Evolutionary conservation across 176 grass and related monocot genomes (phyloP), one percentile per base, ranked within the genome.

Genomic region (Hsuehochloa calcarea): DNA sequence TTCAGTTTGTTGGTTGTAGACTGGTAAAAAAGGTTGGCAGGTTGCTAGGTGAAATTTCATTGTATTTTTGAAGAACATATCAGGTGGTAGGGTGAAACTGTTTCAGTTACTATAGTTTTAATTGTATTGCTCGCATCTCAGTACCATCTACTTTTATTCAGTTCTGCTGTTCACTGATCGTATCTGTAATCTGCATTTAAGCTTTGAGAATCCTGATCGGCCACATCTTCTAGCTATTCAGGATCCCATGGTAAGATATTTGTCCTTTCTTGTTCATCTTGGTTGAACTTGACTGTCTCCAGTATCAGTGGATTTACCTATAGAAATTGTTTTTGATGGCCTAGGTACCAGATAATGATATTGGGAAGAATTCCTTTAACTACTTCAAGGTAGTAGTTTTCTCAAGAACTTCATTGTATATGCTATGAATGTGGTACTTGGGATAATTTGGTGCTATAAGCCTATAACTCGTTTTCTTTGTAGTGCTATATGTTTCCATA

Each of bases 361-460:
- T 99, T n/a, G 93, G 88, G 79, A 96, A 88, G 86, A 99, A 89
- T 84, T 99, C 97, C 13, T 99, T 94, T 39, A 99, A 96, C 86
- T 99, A 94, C 79, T 99, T 84, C 84, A 99, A 92, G 93, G 97
- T 96, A 86, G 11, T 75, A 50, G 10, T 31, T 86, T 64, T 84
- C 35, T 13, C 35, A 37, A 68, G 8, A 17, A 9, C 40, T 64
- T 40, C 26, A 70, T 76, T 81, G 35, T 35, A 2, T 72, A 31
- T 85, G 82, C 27, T 52, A 72, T 69, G 70, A 52, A 64, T 65
- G 5, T 65, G 35, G 64, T 86, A 65, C 55, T 43, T 56, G 37
- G 26, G 71, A 29, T 78, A 56, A 10, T 79, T 78, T 20, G 40
- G 74, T 51, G 1, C 46, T 79, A 6, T n/a, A n/a, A n/a, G n/a